phyloP scores from a whole-genome alignment of 2,329 filamentous ascomycete species.

The Fusarium burgessii region DNA sequence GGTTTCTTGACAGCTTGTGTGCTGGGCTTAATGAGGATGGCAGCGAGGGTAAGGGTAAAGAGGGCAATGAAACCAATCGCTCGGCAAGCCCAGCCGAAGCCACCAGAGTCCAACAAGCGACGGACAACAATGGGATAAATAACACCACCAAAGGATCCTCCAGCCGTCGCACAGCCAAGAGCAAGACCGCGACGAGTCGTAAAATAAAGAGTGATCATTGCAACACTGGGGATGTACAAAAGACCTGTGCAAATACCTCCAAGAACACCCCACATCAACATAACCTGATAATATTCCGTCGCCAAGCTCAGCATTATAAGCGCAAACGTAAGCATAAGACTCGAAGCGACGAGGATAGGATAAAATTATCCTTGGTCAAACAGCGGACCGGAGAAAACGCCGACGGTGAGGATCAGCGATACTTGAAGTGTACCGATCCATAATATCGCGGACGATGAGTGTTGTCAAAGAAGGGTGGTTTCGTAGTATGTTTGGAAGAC shows the following conservation, averaged over 20 bases:
- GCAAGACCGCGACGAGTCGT: background rate
- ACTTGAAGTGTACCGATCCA: background rate
- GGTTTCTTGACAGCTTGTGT: background rate
- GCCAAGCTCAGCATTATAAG: background rate
- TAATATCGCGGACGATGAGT: background rate
- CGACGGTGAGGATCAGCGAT: background rate
- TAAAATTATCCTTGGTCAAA: slow-evolving; percentile 1
- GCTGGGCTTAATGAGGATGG: background rate
- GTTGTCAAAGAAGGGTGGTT: background rate
- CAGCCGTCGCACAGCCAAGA: background rate
- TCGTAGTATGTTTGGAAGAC: background rate
- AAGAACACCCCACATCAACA: background rate
- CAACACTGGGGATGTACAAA: background rate
- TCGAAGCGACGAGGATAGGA: background rate
- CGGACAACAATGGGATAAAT: background rate
- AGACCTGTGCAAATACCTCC: background rate
- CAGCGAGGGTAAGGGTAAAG: background rate
- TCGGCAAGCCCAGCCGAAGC: background rate
- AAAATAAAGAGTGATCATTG: background rate
- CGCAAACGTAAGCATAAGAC: background rate
- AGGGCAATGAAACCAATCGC: background rate
- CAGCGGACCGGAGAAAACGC: background rate
- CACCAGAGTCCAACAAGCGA: background rate
- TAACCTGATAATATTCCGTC: background rate
- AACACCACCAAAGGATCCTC: background rate